Evolutionary conservation across 805 yeast genomes (phyloP).

Genomic region (Spathaspora boniae): DNA sequence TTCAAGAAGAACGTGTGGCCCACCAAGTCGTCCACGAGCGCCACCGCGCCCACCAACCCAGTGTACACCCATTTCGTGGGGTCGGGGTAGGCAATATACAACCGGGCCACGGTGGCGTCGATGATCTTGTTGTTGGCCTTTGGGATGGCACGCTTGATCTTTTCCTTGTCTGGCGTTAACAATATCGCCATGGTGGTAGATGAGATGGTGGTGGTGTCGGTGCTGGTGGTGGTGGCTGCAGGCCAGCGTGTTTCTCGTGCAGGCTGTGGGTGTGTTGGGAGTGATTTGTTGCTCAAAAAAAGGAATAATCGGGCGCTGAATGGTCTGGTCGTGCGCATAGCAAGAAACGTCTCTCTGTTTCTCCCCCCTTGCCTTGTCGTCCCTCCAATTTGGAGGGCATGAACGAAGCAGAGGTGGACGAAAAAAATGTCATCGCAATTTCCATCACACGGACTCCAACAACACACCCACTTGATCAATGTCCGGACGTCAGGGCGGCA

Average conservation of each 20-base stretch:
- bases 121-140: slow-evolving; percentile 82
- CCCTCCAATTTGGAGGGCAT: not conserved
- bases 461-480: slow-evolving; percentile 30
- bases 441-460: not conserved
- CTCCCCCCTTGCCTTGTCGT: not conserved
- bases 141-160: slow-evolving; percentile 84
- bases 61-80: slow-evolving; percentile 80
- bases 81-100: slow-evolving; percentile 88
- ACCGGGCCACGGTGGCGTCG: slow-evolving; percentile 85
- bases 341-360: not conserved
- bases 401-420: slow-evolving; percentile 1
- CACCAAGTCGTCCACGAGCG: slow-evolving; percentile 84
- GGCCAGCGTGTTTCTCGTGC: not conserved
- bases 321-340: too few relatives aligned
- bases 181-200: slow-evolving; percentile 32
- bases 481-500: slow-evolving; percentile 98
- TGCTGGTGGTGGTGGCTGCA: slow-evolving; percentile 1
- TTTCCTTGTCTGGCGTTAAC: slow-evolving; percentile 69
- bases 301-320: not conserved
- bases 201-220: not conserved
- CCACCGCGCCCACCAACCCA: slow-evolving; percentile 84
- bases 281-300: not conserved
- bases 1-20: slow-evolving; percentile 93
- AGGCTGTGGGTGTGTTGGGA: slow-evolving; percentile 1
- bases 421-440: not conserved